Conservation (phyloP, 352 stramenopile species). For the Elongisporangium undulatum region DNA sequence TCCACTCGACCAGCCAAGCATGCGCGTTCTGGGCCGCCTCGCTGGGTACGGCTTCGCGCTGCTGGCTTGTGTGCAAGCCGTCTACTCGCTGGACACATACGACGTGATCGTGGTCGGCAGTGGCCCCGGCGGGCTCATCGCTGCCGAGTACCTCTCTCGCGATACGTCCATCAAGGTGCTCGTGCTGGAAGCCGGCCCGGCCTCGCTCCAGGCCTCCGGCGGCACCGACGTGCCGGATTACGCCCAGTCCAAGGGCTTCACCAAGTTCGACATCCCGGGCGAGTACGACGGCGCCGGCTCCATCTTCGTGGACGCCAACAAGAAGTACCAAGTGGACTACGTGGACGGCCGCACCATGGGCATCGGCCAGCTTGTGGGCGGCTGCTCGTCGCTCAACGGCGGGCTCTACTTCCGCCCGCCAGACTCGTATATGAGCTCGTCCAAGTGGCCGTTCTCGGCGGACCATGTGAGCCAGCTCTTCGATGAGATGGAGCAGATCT, state of each 20-base stretch:
- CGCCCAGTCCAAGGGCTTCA: slow-evolving; percentile 17
- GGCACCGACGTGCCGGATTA: slow-evolving; percentile 25
- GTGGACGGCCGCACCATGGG: slow-evolving; percentile 35
- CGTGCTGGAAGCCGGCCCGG: slow-evolving; percentile 38
- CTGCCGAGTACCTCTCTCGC: slow-evolving; percentile 43
- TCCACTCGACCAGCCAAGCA: too few relatives aligned
- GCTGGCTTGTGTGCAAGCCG: too few relatives aligned
- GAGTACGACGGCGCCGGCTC: slow-evolving; percentile 37
- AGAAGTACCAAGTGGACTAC: slow-evolving; percentile 46
- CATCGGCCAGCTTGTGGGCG: slow-evolving; percentile 68
- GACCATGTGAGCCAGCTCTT: slow-evolving; percentile 56
- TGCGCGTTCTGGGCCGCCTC: too few relatives aligned
- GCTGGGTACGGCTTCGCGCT: too few relatives aligned
- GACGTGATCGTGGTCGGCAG: slow-evolving; percentile 57
- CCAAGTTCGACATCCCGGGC: slow-evolving; percentile 40
- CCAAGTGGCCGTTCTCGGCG: slow-evolving; percentile 37
- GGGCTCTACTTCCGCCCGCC: slow-evolving; percentile 75
- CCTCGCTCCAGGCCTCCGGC: slow-evolving; percentile 37
- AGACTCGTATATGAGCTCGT: slow-evolving; percentile 33
- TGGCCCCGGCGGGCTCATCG: slow-evolving; percentile 48
- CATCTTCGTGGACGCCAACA: slow-evolving; percentile 37
- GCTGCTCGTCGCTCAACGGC: slow-evolving; percentile 72
- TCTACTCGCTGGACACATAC: slow-evolving; percentile 17
- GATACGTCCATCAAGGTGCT: slow-evolving; percentile 39
- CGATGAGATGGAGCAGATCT: slow-evolving; percentile 33